phyloP scores from a whole-genome alignment of 805 yeast genomes.

The Metschnikowia anglica region DNA sequence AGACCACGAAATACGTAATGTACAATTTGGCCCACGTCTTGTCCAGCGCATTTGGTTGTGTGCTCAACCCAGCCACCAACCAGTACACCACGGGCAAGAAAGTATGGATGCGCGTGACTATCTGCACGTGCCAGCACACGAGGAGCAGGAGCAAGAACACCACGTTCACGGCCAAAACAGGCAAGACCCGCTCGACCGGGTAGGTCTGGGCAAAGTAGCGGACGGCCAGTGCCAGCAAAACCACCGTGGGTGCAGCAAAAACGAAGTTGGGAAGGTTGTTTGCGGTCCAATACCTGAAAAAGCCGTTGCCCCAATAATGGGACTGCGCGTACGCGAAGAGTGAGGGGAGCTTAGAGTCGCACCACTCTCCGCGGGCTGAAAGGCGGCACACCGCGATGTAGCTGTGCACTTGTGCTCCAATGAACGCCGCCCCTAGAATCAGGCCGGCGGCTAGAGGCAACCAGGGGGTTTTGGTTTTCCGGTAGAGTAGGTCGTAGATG shows the following conservation, averaged over 20 bases:
- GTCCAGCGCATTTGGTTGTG: slow-evolving; percentile 13
- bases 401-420: slow-evolving; percentile 51
- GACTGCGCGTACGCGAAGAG: slow-evolving; percentile 71
- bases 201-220: slow-evolving; percentile 34
- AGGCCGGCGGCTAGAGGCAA: slow-evolving; percentile 55
- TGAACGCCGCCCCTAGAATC: slow-evolving; percentile 46
- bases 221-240: slow-evolving; percentile 44
- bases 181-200: slow-evolving; percentile 35
- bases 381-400: slow-evolving; percentile 61
- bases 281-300: slow-evolving; percentile 76
- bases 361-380: slow-evolving; percentile 77
- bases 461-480: neutral
- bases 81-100: slow-evolving; percentile 76
- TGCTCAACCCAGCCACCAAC: slow-evolving; percentile 51
- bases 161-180: slow-evolving; percentile 43
- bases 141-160: slow-evolving; percentile 51
- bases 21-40: slow-evolving; percentile 17
- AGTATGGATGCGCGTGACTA: slow-evolving; percentile 73
- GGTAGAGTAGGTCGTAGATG: slow-evolving; percentile 50
- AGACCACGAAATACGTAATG: slow-evolving; percentile 48
- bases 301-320: slow-evolving; percentile 84
- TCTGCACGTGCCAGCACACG: slow-evolving; percentile 79
- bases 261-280: slow-evolving; percentile 82
- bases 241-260: slow-evolving; percentile 67
- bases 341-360: slow-evolving; percentile 54